Conservation (phyloP, 352 stramenopile species). For the Pseudoperonospora humuli region DNA sequence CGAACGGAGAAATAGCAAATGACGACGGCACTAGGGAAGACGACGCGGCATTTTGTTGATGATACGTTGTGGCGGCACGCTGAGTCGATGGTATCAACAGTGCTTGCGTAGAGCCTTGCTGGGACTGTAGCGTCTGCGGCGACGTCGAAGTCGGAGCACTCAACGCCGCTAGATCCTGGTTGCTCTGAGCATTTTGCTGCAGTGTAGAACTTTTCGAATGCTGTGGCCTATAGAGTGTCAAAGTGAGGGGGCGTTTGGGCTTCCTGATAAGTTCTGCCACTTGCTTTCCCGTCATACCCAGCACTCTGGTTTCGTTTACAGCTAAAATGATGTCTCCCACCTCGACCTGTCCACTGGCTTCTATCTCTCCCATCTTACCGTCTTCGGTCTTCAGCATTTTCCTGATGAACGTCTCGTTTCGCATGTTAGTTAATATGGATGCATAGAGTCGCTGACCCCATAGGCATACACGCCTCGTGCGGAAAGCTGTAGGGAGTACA, state of each 20-base stretch:
- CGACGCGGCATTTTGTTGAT: neutral
- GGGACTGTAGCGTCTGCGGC: neutral
- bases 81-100: slow-evolving; percentile 2
- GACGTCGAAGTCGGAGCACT: neutral
- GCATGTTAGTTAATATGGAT: slow-evolving; percentile 47
- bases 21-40: slow-evolving; percentile 4
- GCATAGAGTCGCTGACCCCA: slow-evolving; percentile 61
- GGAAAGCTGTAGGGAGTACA: neutral
- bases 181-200: neutral
- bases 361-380: slow-evolving; percentile 47
- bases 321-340: slow-evolving; percentile 49
- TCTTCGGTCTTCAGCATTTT: slow-evolving; percentile 44
- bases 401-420: slow-evolving; percentile 41
- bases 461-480: slow-evolving; percentile 28
- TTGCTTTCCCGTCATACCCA: slow-evolving; percentile 30
- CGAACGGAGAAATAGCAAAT: slow-evolving; percentile 7
- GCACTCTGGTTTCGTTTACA: slow-evolving; percentile 27
- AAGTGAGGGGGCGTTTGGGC: slow-evolving; percentile 30
- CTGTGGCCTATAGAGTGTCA: slow-evolving; percentile 35
- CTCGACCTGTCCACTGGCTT: slow-evolving; percentile 40
- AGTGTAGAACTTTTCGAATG: neutral
- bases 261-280: slow-evolving; percentile 47
- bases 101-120: neutral
- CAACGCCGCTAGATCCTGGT: neutral
- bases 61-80: neutral